These are phyloP conservation scores for Brassica cretica DNA, from an alignment of 345 rosid genomes.

Conservation along the genomic window DNA sequence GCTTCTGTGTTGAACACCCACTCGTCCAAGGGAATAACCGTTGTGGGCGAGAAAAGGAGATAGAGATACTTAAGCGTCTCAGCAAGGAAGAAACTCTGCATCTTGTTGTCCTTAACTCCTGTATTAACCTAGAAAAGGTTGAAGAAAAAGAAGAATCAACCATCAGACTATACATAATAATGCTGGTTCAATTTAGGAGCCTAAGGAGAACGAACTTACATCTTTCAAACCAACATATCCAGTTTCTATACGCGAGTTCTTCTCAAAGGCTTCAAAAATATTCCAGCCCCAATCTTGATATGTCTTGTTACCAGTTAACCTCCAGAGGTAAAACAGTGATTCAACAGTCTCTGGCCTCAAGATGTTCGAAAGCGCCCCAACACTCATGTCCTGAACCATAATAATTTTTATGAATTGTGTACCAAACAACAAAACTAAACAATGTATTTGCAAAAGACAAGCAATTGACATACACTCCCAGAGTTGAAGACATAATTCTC, in stretches of 20 bases:
- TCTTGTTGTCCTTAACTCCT: conserved; percentile 83
- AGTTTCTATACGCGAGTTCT: conserved; percentile 71
- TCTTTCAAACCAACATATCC: conserved; percentile 96
- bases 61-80: conserved; percentile 88
- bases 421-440: not conserved
- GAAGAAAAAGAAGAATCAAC: not conserved
- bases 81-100: conserved; percentile 96
- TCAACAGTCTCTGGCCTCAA: conserved; percentile 95
- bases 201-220: conserved; percentile 54
- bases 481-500: conserved; percentile 87
- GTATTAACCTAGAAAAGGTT: conserved; percentile 60
- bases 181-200: not conserved
- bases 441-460: not conserved
- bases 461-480: conserved; percentile 48
- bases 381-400: conserved; percentile 81
- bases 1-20: conserved; percentile 99
- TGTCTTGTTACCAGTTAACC: conserved; percentile 93
- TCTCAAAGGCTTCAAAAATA: conserved; percentile 93
- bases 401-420: conserved; percentile 1
- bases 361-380: conserved; percentile 95
- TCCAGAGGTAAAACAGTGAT: conserved; percentile 94
- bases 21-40: conserved; percentile 79
- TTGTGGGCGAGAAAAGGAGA: conserved; percentile 83
- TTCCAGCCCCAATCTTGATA: conserved; percentile 99
- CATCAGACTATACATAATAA: not conserved